A percentile compares a stretch with the other conserved stretches of the same genome.
Conservation (phyloP, 805 yeast species). For the Wickerhamiella spandovensis region DNA sequence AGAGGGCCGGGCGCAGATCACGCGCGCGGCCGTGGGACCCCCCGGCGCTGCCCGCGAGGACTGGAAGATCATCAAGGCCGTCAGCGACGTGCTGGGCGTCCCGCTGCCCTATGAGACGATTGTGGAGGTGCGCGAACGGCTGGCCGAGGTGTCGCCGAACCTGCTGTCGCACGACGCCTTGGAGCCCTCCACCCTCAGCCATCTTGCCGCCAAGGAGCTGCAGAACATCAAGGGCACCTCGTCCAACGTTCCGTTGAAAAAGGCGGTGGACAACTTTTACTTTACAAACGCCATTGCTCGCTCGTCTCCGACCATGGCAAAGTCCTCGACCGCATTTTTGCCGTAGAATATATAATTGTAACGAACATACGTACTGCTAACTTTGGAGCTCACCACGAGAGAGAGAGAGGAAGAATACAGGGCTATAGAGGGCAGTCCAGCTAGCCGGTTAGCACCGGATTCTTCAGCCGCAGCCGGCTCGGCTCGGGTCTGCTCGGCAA, state of each 20-base stretch:
- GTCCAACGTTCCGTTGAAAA: slow-evolving; percentile 39
- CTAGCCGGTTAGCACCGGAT: no score
- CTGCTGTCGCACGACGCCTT: slow-evolving; percentile 60
- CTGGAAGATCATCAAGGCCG: slow-evolving; percentile 77
- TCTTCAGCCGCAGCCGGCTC: no score
- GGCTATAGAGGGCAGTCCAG: no score
- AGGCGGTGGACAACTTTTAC: slow-evolving; percentile 72
- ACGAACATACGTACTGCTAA: background rate
- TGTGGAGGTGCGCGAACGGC: slow-evolving; percentile 51
- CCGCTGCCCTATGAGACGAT: slow-evolving; percentile 66
- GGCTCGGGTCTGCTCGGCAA: no score
- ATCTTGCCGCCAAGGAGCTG: slow-evolving; percentile 35
- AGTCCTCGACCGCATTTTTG: slow-evolving; percentile 44
- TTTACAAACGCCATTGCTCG: slow-evolving; percentile 80
- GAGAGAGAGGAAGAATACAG: no score
- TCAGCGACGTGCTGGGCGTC: slow-evolving; percentile 60
- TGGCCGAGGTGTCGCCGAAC: slow-evolving; percentile 70
- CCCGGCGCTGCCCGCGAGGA: slow-evolving; percentile 88
- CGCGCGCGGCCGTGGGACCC: slow-evolving; percentile 76
- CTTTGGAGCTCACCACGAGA: no score
- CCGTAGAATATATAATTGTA: background rate
- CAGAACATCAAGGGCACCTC: slow-evolving; percentile 27
- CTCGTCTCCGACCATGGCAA: slow-evolving; percentile 83
- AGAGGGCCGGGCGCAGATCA: slow-evolving; percentile 75
- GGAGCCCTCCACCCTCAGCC: slow-evolving; percentile 49